Evolutionary conservation across 2,329 filamentous ascomycete species (phyloP).

Genomic region (Calonectria leucothoes): DNA sequence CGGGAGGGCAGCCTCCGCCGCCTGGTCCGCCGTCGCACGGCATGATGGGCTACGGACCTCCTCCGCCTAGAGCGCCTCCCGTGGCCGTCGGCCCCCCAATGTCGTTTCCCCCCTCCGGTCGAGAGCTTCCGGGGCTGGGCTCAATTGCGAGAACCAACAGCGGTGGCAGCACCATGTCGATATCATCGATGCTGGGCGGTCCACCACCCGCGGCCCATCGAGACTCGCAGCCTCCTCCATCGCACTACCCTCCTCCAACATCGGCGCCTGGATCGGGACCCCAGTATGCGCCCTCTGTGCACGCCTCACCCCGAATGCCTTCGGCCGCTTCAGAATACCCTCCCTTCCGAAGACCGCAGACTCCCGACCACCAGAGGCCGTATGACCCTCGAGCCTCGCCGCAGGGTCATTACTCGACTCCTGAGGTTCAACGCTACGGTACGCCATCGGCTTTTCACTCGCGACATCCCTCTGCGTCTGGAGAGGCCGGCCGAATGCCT

Average conservation of each 20-base stretch:
- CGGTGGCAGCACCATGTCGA: conserved; percentile 69
- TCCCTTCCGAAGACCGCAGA: conserved; percentile 75
- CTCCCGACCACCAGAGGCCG: conserved; percentile 74
- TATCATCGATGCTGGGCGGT: conserved; percentile 70
- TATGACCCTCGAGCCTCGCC: conserved; percentile 65
- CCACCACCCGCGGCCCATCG: conserved; percentile 55
- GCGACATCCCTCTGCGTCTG: conserved; percentile 60
- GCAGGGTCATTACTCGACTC: conserved; percentile 64
- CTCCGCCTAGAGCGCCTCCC: conserved; percentile 58
- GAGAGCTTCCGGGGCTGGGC: conserved; percentile 65
- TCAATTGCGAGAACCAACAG: conserved; percentile 59
- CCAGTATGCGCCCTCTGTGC: conserved; percentile 60
- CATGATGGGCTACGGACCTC: conserved; percentile 56
- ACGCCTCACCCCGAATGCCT: conserved; percentile 68
- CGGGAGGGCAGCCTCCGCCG: conserved; percentile 45
- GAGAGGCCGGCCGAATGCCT: conserved; percentile 55
- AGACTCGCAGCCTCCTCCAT: conserved; percentile 53
- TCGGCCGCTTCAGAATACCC: conserved; percentile 68
- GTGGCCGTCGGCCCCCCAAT: conserved; percentile 56
- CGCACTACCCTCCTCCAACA: conserved; percentile 57
- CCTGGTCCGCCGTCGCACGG: conserved; percentile 46
- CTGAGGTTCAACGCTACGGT: conserved; percentile 68
- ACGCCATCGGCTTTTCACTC: conserved; percentile 68
- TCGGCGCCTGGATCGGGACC: conserved; percentile 56
- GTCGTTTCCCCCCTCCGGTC: conserved; percentile 59